These are phyloP conservation scores for Aspergillus taichungensis DNA, from an alignment of 495 filamentous ascomycete genomes.

Conservation along the genomic window DNA sequence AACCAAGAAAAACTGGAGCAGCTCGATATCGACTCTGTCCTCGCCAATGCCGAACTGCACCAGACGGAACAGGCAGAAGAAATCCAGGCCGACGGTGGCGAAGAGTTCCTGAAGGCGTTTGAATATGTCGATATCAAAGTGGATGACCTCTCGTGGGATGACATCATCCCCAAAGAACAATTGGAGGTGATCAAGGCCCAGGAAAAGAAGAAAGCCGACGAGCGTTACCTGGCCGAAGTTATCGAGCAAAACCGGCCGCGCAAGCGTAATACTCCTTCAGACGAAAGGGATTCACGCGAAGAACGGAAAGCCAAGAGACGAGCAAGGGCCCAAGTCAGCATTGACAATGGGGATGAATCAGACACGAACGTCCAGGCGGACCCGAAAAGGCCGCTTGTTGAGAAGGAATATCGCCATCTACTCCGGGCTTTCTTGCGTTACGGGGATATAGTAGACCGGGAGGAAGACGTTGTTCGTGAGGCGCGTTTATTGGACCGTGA, in stretches of 20 bases:
- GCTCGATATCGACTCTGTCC: slow-evolving; percentile 95
- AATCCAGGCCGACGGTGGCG: slow-evolving; percentile 82
- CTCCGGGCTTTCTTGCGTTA: slow-evolving; percentile 80
- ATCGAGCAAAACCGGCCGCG: slow-evolving; percentile 81
- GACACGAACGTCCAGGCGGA: slow-evolving; percentile 57
- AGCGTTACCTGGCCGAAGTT: slow-evolving; percentile 70
- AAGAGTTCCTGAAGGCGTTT: slow-evolving; percentile 85
- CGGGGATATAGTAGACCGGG: slow-evolving; percentile 77
- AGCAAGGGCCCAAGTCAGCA: slow-evolving; percentile 61
- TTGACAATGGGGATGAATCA: slow-evolving; percentile 50
- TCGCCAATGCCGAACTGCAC: slow-evolving; percentile 92
- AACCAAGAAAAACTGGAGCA: slow-evolving; percentile 96
- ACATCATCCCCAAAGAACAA: slow-evolving; percentile 93
- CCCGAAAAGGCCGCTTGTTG: slow-evolving; percentile 75
- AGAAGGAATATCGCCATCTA: slow-evolving; percentile 87
- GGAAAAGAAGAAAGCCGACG: slow-evolving; percentile 74
- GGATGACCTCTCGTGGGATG: slow-evolving; percentile 87
- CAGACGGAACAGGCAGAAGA: slow-evolving; percentile 85
- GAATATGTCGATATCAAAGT: slow-evolving; percentile 91
- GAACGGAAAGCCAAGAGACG: slow-evolving; percentile 90
- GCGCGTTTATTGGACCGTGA: slow-evolving; percentile 76
- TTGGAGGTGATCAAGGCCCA: slow-evolving; percentile 81
- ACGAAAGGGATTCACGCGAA: slow-evolving; percentile 63
- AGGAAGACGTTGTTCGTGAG: slow-evolving; percentile 76
- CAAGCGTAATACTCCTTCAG: slow-evolving; percentile 63